Conservation (phyloP, 805 yeast genomes). For the Saccharomyces jurei region DNA sequence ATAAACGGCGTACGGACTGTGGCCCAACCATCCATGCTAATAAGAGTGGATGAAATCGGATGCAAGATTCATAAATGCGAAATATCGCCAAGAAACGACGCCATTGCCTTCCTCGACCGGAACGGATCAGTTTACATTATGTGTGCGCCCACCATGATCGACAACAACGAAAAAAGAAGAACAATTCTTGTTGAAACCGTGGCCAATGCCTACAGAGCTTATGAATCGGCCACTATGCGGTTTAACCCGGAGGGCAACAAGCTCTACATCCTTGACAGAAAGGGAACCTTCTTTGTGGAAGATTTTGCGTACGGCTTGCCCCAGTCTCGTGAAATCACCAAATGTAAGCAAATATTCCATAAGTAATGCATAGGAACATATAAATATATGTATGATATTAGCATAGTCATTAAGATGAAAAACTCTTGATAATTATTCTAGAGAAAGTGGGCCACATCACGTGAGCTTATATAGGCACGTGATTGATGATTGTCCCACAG, state of each 20-base stretch:
- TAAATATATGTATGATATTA: background rate
- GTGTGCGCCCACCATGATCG: constrained; percentile 47
- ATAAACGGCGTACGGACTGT: constrained; percentile 34
- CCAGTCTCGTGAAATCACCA: constrained; percentile 55
- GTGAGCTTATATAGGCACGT: background rate
- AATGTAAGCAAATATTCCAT: constrained; percentile 46
- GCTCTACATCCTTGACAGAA: constrained; percentile 67
- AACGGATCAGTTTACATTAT: constrained; percentile 69
- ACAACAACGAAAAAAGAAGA: constrained; percentile 45
- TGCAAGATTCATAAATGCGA: constrained; percentile 64
- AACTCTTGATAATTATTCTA: background rate
- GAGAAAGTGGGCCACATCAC: background rate
- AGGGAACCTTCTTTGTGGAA: constrained; percentile 68
- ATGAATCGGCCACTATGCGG: constrained; percentile 70
- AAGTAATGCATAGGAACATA: constrained; percentile 17
- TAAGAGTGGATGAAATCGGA: constrained; percentile 74
- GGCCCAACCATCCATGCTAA: constrained; percentile 52
- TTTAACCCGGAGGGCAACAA: constrained; percentile 80
- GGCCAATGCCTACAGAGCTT: constrained; percentile 59
- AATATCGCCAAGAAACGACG: constrained; percentile 79
- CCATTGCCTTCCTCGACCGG: constrained; percentile 71
- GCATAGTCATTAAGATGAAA: background rate
- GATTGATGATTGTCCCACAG: background rate
- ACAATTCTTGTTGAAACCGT: constrained; percentile 61
- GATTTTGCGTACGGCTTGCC: constrained; percentile 87